Conservation (phyloP, 805 yeast genomes). For the Saturnispora halmiae region DNA sequence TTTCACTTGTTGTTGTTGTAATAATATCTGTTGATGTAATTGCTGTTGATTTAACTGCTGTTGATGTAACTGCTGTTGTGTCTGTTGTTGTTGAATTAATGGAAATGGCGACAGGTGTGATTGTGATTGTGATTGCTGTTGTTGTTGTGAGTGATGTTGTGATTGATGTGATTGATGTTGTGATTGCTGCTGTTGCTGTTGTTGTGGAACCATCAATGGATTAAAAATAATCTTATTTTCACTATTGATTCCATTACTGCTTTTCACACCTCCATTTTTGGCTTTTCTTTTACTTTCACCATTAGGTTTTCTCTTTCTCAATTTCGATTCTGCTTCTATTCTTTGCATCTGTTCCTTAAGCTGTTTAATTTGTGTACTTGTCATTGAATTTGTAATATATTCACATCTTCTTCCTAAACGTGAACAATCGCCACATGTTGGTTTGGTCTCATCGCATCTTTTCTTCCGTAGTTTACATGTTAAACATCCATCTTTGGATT, state of each 20-base stretch:
- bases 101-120: neutral
- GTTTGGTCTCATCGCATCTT: slow-evolving; percentile 43
- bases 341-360: slow-evolving; percentile 32
- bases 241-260: neutral
- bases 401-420: slow-evolving; percentile 39
- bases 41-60: too few species aligned
- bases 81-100: neutral
- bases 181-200: neutral
- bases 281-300: neutral
- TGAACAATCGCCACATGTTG: slow-evolving; percentile 42
- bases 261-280: neutral
- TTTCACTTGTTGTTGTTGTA: neutral
- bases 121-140: neutral
- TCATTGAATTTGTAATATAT: slow-evolving; percentile 40
- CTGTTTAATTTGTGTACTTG: slow-evolving; percentile 29
- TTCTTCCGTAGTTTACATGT: slow-evolving; percentile 62
- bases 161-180: neutral
- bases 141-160: neutral
- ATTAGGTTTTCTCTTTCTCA: slow-evolving; percentile 30
- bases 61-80: neutral
- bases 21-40: neutral
- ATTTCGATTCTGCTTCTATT: slow-evolving; percentile 34
- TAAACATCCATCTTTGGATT: slow-evolving; percentile 54
- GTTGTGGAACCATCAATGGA: neutral
- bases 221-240: slow-evolving; percentile 1